Percentiles rank a stretch among this genome's conserved stretches.
Conservation (phyloP, 305 asterid genomes). For the Vinca major region DNA sequence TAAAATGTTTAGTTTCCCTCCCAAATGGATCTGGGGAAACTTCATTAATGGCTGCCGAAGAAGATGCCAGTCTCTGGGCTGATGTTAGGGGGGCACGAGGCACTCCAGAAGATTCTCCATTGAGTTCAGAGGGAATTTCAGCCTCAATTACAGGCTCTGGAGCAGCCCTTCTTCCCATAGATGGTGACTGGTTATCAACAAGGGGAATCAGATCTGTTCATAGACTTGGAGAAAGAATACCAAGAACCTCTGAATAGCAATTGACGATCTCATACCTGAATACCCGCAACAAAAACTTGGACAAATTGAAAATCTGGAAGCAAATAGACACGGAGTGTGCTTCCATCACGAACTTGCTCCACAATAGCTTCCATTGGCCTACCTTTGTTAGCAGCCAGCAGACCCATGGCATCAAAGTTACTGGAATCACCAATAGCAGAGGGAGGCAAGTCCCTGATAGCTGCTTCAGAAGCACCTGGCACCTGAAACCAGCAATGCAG, state of each 20-base stretch:
- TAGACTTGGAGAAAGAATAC: neutral
- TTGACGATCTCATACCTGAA: conserved; percentile 48
- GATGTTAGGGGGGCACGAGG: conserved; percentile 72
- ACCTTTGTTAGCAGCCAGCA: conserved; percentile 65
- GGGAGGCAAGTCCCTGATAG: conserved; percentile 79
- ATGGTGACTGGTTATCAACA: conserved; percentile 59
- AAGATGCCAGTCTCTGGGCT: conserved; percentile 81
- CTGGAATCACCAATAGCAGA: conserved; percentile 73
- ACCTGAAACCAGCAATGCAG: conserved; percentile 34
- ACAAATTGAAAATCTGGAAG: conserved; percentile 91
- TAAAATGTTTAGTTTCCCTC: conserved; percentile 93
- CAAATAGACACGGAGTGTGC: conserved; percentile 82
- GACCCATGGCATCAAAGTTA: conserved; percentile 75
- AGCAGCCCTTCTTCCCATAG: conserved; percentile 80
- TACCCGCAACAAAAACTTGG: conserved; percentile 89
- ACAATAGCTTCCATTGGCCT: conserved; percentile 86
- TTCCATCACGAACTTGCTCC: conserved; percentile 94
- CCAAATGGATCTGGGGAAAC: conserved; percentile 83
- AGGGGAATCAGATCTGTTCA: neutral
- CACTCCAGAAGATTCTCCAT: conserved; percentile 56
- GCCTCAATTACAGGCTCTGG: conserved; percentile 36
- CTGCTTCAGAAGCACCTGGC: conserved; percentile 72
- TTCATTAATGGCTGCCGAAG: conserved; percentile 54
- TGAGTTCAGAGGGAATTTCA: conserved; percentile 40
- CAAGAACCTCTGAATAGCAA: neutral